Evolutionary conservation across 495 filamentous ascomycete genomes (phyloP), one percentile per base, ranked within the genome.

Genomic region (Aspergillus indologenus): DNA sequence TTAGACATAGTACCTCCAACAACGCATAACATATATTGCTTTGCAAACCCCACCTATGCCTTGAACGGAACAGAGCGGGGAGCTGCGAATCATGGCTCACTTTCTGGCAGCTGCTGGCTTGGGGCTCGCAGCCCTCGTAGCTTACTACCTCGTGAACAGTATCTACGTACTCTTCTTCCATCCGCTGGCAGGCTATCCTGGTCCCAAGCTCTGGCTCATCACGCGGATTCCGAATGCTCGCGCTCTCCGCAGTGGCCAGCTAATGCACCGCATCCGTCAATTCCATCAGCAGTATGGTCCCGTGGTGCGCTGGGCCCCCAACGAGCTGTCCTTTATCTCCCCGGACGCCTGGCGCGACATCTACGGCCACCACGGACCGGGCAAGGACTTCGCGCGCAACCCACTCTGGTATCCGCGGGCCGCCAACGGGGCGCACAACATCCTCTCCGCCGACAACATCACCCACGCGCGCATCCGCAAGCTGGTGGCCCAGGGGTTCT

Each of bases 401-500:
- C 20, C 31, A 21, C 31, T 54, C 44, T 22, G 1, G 17, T 1
- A 23, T n/a, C 5, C 12, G 15, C 4, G 2, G 20, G 29, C 34
- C 19, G 44, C 15, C 19, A n/a, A n/a, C n/a, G n/a, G n/a, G n/a
- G 31, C 18, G 43, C n/a, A 54, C 44, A 54, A 45, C n/a, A 19
- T 54, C 2, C n/a, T n/a, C n/a, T n/a, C n/a, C n/a, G n/a, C n/a
- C n/a, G n/a, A n/a, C n/a, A n/a, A n/a, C n/a, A n/a, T n/a, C n/a
- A n/a, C n/a, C n/a, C n/a, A n/a, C n/a, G n/a, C n/a, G n/a, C n/a
- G n/a, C 44, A 31, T 1, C 34, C 53, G 18, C 31, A 54, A 44
- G 31, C 56, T 81, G 3, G 61, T 84, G 3, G 68, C 74, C 1
- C 67, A 73, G 48, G 77, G 78, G 0, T 76, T 84, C 22, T 81